These are phyloP conservation scores for Solanum etuberosum DNA, from an alignment of 257 asterid species.

Conservation along the genomic window DNA sequence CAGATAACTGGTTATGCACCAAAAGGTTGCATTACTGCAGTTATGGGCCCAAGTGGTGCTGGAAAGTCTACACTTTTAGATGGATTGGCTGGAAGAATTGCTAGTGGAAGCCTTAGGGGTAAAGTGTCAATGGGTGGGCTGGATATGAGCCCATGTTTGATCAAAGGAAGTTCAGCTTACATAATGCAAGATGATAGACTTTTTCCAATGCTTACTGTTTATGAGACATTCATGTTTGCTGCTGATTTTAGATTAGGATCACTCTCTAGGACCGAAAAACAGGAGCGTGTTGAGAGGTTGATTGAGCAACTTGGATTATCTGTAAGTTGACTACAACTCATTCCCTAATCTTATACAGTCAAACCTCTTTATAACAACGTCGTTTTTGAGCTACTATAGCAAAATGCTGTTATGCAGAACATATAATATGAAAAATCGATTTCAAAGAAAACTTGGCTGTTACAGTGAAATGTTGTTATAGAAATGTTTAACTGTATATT, in stretches of 20 bases:
- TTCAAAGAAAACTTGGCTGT: not conserved
- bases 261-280: conserved; percentile 36
- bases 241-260: conserved; percentile 65
- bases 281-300: conserved; percentile 40
- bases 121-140: conserved; percentile 48
- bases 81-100: conserved; percentile 68
- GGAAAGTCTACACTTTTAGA: conserved; percentile 79
- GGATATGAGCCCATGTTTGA: conserved; percentile 46
- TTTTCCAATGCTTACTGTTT: conserved; percentile 72
- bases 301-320: conserved; percentile 69
- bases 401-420: not conserved
- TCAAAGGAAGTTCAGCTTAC: conserved; percentile 47
- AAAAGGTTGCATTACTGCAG: conserved; percentile 71
- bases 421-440: not conserved
- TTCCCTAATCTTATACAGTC: not conserved
- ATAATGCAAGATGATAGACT: conserved; percentile 73
- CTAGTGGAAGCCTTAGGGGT: conserved; percentile 70
- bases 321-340: conserved; percentile 22
- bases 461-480: not conserved
- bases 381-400: not conserved
- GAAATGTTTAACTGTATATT: not conserved
- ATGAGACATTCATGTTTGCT: conserved; percentile 79
- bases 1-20: conserved; percentile 70
- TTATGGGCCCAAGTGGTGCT: conserved; percentile 94
- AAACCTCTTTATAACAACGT: not conserved